These are phyloP conservation scores for Exsudoporus frostii DNA, from an alignment of 768 basidiomycete genomes.

Conservation along the genomic window DNA sequence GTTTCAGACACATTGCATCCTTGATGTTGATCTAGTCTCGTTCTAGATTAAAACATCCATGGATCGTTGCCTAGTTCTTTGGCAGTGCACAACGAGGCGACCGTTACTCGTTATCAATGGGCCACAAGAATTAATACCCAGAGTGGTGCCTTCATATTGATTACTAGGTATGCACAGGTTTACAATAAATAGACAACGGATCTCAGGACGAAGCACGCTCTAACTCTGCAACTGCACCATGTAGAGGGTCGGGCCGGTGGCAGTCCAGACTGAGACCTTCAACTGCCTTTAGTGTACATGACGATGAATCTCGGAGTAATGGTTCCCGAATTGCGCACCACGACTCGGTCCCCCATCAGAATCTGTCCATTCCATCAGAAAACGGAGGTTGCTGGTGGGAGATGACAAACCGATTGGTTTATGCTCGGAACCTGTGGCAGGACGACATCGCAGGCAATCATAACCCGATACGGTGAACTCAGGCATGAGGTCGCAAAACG, in stretches of 20 bases:
- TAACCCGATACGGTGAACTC: slow-evolving; percentile 63
- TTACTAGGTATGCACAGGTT: slow-evolving; percentile 19
- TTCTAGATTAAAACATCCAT: slow-evolving; percentile 9
- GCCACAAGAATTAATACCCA: slow-evolving; percentile 2
- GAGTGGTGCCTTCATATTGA: slow-evolving; percentile 23
- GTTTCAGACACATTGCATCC: slow-evolving; percentile 26
- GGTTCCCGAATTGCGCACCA: slow-evolving; percentile 51
- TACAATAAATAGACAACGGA: slow-evolving; percentile 21
- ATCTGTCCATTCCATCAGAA: slow-evolving; percentile 37
- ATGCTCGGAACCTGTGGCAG: slow-evolving; percentile 33
- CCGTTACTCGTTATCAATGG: slow-evolving; percentile 17
- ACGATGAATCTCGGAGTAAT: slow-evolving; percentile 57
- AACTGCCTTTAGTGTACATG: slow-evolving; percentile 48
- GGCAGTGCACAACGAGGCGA: slow-evolving; percentile 29
- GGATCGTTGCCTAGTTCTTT: slow-evolving; percentile 14
- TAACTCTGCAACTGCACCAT: slow-evolving; percentile 23
- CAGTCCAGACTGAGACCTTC: slow-evolving; percentile 18
- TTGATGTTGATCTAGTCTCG: slow-evolving; percentile 21
- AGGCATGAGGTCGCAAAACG: slow-evolving; percentile 62
- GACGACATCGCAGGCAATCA: slow-evolving; percentile 56
- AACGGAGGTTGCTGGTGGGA: slow-evolving; percentile 15
- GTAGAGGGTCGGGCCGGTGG: slow-evolving; percentile 9
- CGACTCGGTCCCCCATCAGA: slow-evolving; percentile 48
- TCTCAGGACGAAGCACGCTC: slow-evolving; percentile 18
- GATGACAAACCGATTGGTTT: slow-evolving; percentile 26